Evolutionary conservation across 192 early-diverging fungal genomes (phyloP).

Genomic region (Entomortierella beljakovae): DNA sequence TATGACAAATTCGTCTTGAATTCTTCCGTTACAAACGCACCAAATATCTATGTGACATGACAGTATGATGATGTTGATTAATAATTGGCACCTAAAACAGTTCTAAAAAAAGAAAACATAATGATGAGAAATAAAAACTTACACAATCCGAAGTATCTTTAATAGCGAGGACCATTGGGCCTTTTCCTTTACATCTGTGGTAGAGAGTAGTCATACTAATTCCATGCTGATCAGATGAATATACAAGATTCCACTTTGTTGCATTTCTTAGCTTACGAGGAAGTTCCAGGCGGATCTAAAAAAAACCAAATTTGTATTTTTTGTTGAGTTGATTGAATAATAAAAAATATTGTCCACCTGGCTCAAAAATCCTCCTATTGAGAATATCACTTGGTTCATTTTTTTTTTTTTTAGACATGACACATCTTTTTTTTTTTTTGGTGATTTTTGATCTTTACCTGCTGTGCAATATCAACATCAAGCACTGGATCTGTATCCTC

Average conservation of each 20-base stretch:
- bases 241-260: slow-evolving; percentile 83
- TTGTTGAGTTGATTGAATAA: neutral
- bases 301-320: neutral
- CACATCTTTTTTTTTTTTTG: no score
- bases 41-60: slow-evolving; percentile 72
- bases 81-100: no score
- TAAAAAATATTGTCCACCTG: neutral
- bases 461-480: slow-evolving; percentile 56
- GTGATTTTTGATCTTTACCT: slow-evolving; percentile 43
- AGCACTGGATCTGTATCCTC: slow-evolving; percentile 60
- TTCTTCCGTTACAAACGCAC: slow-evolving; percentile 78
- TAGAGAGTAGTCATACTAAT: slow-evolving; percentile 89
- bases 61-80: neutral
- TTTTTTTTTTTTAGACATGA: neutral
- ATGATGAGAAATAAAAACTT: slow-evolving; percentile 18
- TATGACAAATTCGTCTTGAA: slow-evolving; percentile 71
- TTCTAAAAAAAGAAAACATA: no score
- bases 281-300: slow-evolving; percentile 79
- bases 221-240: slow-evolving; percentile 95
- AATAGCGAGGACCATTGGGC: slow-evolving; percentile 75
- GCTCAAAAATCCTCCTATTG: no score
- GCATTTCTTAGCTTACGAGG: slow-evolving; percentile 84
- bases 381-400: neutral
- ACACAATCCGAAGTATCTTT: slow-evolving; percentile 70
- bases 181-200: slow-evolving; percentile 69